phyloP scores from a whole-genome alignment of 495 filamentous ascomycete genomes.

The Copromyces sp. region DNA sequence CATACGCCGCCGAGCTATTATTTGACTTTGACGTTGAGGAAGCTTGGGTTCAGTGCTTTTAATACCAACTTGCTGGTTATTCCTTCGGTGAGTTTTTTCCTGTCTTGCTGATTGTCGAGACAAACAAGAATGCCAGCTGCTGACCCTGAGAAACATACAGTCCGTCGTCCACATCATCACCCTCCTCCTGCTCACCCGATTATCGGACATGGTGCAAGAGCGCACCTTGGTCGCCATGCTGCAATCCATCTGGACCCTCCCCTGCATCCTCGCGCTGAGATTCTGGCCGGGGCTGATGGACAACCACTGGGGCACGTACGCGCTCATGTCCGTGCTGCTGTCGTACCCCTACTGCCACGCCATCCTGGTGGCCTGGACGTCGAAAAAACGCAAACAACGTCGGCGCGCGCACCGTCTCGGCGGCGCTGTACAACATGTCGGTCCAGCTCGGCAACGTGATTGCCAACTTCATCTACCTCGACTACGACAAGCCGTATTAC shows the following conservation, averaged over 20 bases:
- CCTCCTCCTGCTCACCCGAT: conserved; percentile 39
- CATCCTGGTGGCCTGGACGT: conserved; percentile 55
- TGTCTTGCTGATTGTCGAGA: background rate
- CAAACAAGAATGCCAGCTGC: conserved; percentile 5
- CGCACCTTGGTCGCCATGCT: conserved; percentile 43
- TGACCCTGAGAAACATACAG: conserved; percentile 10
- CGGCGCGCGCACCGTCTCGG: conserved; percentile 54
- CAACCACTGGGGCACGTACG: conserved; percentile 42
- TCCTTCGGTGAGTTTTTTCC: conserved; percentile 33
- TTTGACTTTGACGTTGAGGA: conserved; percentile 52
- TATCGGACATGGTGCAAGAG: conserved; percentile 50
- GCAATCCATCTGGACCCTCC: conserved; percentile 48
- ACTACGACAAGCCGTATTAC: conserved; percentile 61
- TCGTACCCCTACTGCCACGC: conserved; percentile 35
- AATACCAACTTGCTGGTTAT: conserved; percentile 62
- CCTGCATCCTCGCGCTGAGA: conserved; percentile 41
- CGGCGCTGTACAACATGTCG: conserved; percentile 45
- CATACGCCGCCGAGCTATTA: conserved; percentile 45
- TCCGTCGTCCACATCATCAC: conserved; percentile 36
- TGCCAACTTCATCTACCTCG: conserved; percentile 15
- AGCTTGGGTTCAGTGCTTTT: conserved; percentile 56
- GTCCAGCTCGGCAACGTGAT: conserved; percentile 11
- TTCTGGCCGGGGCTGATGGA: conserved; percentile 14
- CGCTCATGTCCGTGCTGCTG: conserved; percentile 42
- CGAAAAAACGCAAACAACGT: conserved; percentile 59